Evolutionary conservation across 2,329 filamentous ascomycete genomes (phyloP).

Genomic region (Ampelomyces quisqualis): DNA sequence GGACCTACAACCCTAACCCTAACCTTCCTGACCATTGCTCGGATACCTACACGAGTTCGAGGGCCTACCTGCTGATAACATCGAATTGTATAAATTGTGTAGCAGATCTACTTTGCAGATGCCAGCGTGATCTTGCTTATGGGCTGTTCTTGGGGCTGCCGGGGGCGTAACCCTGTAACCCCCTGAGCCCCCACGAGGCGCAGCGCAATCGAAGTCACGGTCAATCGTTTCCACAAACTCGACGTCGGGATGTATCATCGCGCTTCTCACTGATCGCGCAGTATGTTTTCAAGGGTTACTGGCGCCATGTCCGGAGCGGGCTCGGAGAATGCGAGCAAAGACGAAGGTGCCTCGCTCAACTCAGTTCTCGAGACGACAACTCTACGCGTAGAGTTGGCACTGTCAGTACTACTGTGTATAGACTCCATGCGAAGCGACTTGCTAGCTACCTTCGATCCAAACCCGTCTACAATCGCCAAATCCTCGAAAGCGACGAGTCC

Average conservation of each 20-base stretch:
- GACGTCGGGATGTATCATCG: background rate
- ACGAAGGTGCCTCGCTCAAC: slow-evolving; percentile 35
- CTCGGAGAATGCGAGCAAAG: slow-evolving; percentile 14
- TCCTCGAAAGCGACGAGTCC: slow-evolving; percentile 7
- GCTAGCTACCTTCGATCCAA: slow-evolving; percentile 29
- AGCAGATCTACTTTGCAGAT: too few species aligned
- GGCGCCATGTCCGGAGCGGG: slow-evolving; percentile 24
- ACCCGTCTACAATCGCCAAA: slow-evolving; percentile 18
- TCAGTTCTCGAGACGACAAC: slow-evolving; percentile 46
- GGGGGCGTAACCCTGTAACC: slow-evolving; percentile 1
- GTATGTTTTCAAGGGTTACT: slow-evolving; percentile 26
- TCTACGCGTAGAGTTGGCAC: slow-evolving; percentile 48
- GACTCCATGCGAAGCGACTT: slow-evolving; percentile 46
- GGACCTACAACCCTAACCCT: too few species aligned
- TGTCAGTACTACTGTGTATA: slow-evolving; percentile 50
- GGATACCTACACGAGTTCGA: too few species aligned
- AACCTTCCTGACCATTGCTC: too few species aligned
- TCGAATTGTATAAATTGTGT: too few species aligned
- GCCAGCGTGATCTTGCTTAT: too few species aligned
- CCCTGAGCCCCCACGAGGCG: background rate
- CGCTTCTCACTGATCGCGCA: slow-evolving; percentile 1
- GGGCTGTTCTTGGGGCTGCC: too few species aligned
- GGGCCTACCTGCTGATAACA: too few species aligned
- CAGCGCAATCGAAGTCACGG: background rate
- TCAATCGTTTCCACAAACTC: background rate